These are phyloP conservation scores for Candida chilensis DNA, from an alignment of 805 yeast species.

Conservation along the genomic window DNA sequence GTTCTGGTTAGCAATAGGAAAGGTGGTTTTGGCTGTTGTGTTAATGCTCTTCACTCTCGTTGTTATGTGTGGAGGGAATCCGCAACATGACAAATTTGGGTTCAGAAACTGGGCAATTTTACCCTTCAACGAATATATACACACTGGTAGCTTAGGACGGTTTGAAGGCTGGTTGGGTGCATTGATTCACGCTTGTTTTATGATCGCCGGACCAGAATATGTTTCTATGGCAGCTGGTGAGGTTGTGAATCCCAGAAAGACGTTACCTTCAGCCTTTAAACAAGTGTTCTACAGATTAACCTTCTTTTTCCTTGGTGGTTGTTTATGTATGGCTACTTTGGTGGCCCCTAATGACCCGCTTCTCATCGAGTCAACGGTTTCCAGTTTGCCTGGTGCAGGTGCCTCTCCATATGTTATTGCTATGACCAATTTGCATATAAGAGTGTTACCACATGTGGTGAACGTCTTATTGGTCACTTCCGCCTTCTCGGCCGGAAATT, in stretches of 20 bases:
- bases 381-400: conserved; percentile 67
- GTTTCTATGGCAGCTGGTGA: conserved; percentile 84
- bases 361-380: conserved; percentile 46
- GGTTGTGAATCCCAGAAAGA: conserved; percentile 59
- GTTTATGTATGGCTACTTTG: conserved; percentile 70
- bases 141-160: conserved; percentile 50
- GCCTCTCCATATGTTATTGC: conserved; percentile 81
- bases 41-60: conserved; percentile 66
- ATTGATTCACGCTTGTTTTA: conserved; percentile 62
- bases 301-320: conserved; percentile 62
- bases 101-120: conserved; percentile 47
- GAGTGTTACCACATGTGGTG: conserved; percentile 64
- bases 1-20: conserved; percentile 69
- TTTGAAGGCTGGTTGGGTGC: conserved; percentile 69
- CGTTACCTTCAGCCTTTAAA: conserved; percentile 70
- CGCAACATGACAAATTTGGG: conserved; percentile 53
- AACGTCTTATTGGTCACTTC: conserved; percentile 70
- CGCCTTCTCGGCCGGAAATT: conserved; percentile 79
- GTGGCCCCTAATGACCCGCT: conserved; percentile 62
- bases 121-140: conserved; percentile 47
- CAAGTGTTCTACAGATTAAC: conserved; percentile 65
- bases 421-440: conserved; percentile 57
- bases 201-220: conserved; percentile 84
- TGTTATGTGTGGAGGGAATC: conserved; percentile 87
- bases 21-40: conserved; percentile 65